A percentile compares a stretch with the other conserved stretches of the same genome.
Conservation (phyloP, 2,329 filamentous ascomycete species). For the Diaporthe citri region DNA sequence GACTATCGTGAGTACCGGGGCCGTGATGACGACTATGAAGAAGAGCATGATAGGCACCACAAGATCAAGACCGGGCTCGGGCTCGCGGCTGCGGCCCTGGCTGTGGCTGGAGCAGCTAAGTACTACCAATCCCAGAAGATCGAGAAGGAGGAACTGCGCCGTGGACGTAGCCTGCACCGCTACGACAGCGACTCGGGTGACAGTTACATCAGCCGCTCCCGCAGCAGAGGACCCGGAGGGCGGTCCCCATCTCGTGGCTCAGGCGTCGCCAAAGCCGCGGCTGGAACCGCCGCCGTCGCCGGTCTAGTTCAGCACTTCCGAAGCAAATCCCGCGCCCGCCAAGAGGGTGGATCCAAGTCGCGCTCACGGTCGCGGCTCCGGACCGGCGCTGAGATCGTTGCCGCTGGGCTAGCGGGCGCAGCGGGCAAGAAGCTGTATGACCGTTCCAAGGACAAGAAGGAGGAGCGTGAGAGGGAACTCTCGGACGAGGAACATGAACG, state of each 20-base stretch:
- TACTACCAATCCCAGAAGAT: constrained; percentile 72
- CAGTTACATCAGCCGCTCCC: constrained; percentile 56
- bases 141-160: constrained; percentile 69
- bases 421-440: constrained; percentile 73
- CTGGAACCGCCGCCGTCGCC: constrained; percentile 69
- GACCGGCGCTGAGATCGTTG: constrained; percentile 71
- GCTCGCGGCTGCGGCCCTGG: constrained; percentile 72
- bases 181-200: constrained; percentile 55
- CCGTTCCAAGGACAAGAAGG: constrained; percentile 71
- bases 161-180: constrained; percentile 68
- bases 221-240: constrained; percentile 45
- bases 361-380: constrained; percentile 60
- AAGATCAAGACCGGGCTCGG: constrained; percentile 72
- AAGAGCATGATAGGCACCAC: constrained; percentile 52
- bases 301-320: constrained; percentile 70
- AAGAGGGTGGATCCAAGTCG: constrained; percentile 46
- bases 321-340: constrained; percentile 60
- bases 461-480: constrained; percentile 53
- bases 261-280: constrained; percentile 67
- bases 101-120: constrained; percentile 74
- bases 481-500: constrained; percentile 47
- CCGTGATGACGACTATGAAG: constrained; percentile 25
- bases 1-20: constrained; percentile 12
- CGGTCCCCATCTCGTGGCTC: constrained; percentile 48
- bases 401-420: constrained; percentile 70